Evolutionary conservation across 2,329 filamentous ascomycete genomes (phyloP).

Genomic region (Immersiporthe knoxdaviesiana): DNA sequence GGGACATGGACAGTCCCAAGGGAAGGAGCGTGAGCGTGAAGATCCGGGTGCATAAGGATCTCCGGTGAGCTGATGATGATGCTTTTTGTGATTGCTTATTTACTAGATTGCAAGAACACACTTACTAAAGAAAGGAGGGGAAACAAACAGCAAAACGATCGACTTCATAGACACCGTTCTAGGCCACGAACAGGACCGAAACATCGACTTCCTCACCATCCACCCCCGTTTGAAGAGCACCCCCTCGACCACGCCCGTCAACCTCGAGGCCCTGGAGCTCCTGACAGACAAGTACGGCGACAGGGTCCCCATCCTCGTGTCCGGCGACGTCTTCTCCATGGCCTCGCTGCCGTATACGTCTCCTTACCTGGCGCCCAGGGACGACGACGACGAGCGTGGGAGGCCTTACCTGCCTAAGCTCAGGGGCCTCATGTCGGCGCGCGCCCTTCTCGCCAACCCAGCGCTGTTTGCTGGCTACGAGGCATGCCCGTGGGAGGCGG

Average conservation of each 20-base stretch:
- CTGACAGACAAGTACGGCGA: slow-evolving; percentile 56
- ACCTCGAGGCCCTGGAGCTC: slow-evolving; percentile 61
- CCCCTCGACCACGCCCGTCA: slow-evolving; percentile 63
- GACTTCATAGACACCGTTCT: slow-evolving; percentile 67
- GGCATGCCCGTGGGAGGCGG: slow-evolving; percentile 63
- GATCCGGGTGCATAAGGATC: slow-evolving; percentile 68
- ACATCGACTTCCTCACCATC: slow-evolving; percentile 71
- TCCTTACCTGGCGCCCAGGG: slow-evolving; percentile 35
- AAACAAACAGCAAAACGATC: slow-evolving; percentile 50
- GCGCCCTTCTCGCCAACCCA: slow-evolving; percentile 69
- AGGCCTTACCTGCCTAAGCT: slow-evolving; percentile 48
- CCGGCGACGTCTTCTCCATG: slow-evolving; percentile 70
- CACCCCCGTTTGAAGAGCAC: slow-evolving; percentile 68
- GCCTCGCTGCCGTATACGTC: slow-evolving; percentile 50
- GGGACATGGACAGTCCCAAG: slow-evolving; percentile 46
- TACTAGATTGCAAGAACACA: no score
- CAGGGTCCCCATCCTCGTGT: slow-evolving; percentile 66
- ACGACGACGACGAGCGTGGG: slow-evolving; percentile 35
- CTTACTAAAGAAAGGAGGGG: background rate
- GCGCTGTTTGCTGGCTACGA: slow-evolving; percentile 63
- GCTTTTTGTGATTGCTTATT: background rate
- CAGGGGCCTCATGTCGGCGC: slow-evolving; percentile 70
- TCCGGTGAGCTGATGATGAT: slow-evolving; percentile 46
- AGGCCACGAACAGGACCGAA: slow-evolving; percentile 51
- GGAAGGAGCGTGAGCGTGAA: slow-evolving; percentile 70